Evolutionary conservation across 257 asterid genomes (phyloP), one percentile per base, ranked within the genome.

Genomic region (Pogostemon cablin): DNA sequence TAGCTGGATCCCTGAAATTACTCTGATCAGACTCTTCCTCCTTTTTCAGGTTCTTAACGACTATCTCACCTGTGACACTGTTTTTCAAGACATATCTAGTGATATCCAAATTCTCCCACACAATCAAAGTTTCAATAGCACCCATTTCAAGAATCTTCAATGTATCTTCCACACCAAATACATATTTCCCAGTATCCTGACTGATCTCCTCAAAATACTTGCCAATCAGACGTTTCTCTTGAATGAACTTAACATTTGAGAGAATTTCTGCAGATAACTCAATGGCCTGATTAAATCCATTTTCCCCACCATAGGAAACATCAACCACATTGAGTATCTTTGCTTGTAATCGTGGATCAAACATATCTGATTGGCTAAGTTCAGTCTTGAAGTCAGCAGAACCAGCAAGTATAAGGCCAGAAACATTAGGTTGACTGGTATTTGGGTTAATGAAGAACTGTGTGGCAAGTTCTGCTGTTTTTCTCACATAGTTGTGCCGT

Each of bases 381-480:
- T 79, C 80, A 0, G 78, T 79, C 75, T 75, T 75, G 69, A 79
- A 79, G 72, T 79, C 78, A 66, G 83, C 83, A 6, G 83, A 79
- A 42, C 80, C 75, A 47, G 78, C 83, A 7, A 79, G 83, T 61
- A 79, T 79, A 53, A 79, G 83, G n/a, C 83, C 78, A 0, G 80
- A 35, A 7, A 75, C 83, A 67, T 75, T 79, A 35, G 78, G 83
- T 71, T 75, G 78, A 20, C 80, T 75, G 41, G 83, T 71, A 42
- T 61, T 72, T 41, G 83, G 83, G 61, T 67, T 75, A 9, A 79
- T 79, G 52, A 37, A 79, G 68, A 79, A 79, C 70, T 79, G 80
- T 9, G 83, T 75, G 48, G 83, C 83, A 42, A 68, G 82, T 65
- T 79, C 80, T 42, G 80, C 80, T 11, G 83, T 79, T 70, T 74